Base-by-base conservation (phyloP, 176 grass and related monocot genomes). In the Elaeis guineensis region DNA sequence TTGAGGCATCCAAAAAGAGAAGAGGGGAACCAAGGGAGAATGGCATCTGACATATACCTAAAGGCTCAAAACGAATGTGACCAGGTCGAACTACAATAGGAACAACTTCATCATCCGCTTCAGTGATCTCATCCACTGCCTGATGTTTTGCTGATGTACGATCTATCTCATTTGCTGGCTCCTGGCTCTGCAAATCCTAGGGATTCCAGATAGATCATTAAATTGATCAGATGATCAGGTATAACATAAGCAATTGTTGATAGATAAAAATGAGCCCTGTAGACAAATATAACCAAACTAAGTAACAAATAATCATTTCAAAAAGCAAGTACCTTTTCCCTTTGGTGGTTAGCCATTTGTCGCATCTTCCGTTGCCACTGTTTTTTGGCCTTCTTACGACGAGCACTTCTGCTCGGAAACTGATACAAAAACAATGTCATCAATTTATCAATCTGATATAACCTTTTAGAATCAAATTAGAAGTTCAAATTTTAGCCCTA, bases 1-100 rank as follows among this genome's bases (percentile, higher is more conserved):
- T 44, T 44, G 35, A 2, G 35, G 35, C 35, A 44, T 44, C 35
- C 1, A 0, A 11, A 12, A 44, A 44, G 6, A 12, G 35, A 44
- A 30, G 28, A 6, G 35, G 6, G 35, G 35, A 11, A 44, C 5
- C 28, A 12, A 2, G 9, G 35, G 11, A 44, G 5, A 22, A 52
- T 48, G 17, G 17, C 5, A 55, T 59, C 18, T 75, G 52, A 78
- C 75, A 14, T 18, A 72, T 84, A 97, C 92, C 92, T 85, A 76
- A 67, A 63, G 75, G 62, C 25, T 85, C 87, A 75, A 97, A 97
- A n/a, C 87, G 87, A 75, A 97, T 97, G 60, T 97, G 81, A 75
- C 92, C 92, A 67, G 92, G 92, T 21, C 81, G 65, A 85, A 91
- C 81, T 21, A 82, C 62, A 55, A 86, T 59, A 60, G 87, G 75